Evolutionary conservation across 306 rosid genomes (phyloP).

Genomic region (Glycine tomentella): DNA sequence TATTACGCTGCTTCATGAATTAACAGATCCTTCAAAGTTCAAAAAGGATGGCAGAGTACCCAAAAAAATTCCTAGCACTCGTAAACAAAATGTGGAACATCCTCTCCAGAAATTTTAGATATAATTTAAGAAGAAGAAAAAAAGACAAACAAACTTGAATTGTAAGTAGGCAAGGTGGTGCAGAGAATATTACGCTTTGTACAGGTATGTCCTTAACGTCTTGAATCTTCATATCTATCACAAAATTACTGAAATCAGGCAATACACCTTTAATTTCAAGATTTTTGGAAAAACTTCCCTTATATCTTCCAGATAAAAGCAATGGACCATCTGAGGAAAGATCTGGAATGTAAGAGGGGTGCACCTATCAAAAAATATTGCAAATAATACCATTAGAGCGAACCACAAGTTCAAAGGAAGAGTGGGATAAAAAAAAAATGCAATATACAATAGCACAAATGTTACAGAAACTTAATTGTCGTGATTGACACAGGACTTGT

Average conservation of each 20-base stretch:
- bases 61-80: constrained; percentile 8
- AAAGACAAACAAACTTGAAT: constrained; percentile 13
- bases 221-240: constrained; percentile 61
- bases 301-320: constrained; percentile 74
- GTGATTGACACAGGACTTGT: not conserved
- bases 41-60: constrained; percentile 18
- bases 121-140: not conserved
- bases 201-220: constrained; percentile 72
- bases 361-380: constrained; percentile 61
- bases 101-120: constrained; percentile 21
- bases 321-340: constrained; percentile 68
- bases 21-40: constrained; percentile 5
- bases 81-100: constrained; percentile 25
- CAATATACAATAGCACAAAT: not conserved
- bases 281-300: constrained; percentile 66
- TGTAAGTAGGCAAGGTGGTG: constrained; percentile 11
- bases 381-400: constrained; percentile 44
- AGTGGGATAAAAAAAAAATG: constrained; percentile 29
- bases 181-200: constrained; percentile 60
- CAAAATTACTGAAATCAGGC: constrained; percentile 59
- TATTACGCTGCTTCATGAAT: constrained; percentile 1
- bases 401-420: constrained; percentile 14
- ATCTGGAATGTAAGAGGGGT: constrained; percentile 71
- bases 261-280: constrained; percentile 70
- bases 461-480: not conserved